A percentile compares a stretch with the other conserved stretches of the same genome.
phyloP scores from a whole-genome alignment of 768 basidiomycete genomes.

The Clavulina sp. region DNA sequence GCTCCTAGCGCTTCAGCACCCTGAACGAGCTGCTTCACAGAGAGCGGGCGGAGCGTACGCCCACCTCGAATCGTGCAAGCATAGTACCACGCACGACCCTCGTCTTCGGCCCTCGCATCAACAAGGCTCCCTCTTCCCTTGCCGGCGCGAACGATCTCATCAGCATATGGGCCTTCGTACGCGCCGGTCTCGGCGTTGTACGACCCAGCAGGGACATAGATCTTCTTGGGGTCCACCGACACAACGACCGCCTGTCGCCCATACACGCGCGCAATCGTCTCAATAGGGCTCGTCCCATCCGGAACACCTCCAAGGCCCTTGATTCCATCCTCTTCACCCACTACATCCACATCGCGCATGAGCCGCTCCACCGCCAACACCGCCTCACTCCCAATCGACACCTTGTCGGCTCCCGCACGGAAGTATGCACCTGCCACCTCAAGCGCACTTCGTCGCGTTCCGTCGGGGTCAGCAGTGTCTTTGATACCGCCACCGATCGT shows the following conservation, averaged over 20 bases:
- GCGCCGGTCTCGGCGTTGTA: slow-evolving; percentile 41
- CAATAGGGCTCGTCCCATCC: slow-evolving; percentile 77
- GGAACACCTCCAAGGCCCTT: too few relatives aligned
- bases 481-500: slow-evolving; percentile 98
- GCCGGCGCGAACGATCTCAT: slow-evolving; percentile 36
- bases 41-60: slow-evolving; percentile 62
- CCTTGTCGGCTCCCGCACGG: slow-evolving; percentile 95
- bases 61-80: slow-evolving; percentile 95
- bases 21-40: slow-evolving; percentile 76
- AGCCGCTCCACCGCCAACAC: slow-evolving; percentile 84
- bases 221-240: slow-evolving; percentile 82
- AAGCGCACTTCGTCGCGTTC: slow-evolving; percentile 65
- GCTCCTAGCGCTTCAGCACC: slow-evolving; percentile 87
- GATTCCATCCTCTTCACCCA: too few relatives aligned
- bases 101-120: slow-evolving; percentile 31
- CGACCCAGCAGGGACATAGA: slow-evolving; percentile 46
- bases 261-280: slow-evolving; percentile 77
- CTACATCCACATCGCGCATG: slow-evolving; percentile 22
- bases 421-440: slow-evolving; percentile 96
- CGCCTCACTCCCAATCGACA: slow-evolving; percentile 92
- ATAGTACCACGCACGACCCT: slow-evolving; percentile 89
- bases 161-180: slow-evolving; percentile 22
- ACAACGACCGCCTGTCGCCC: slow-evolving; percentile 97
- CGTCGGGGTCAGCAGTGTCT: slow-evolving; percentile 89
- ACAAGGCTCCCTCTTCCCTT: slow-evolving; percentile 13